These are phyloP conservation scores for Ballota nigra DNA, from an alignment of 257 asterid genomes.

Conservation along the genomic window DNA sequence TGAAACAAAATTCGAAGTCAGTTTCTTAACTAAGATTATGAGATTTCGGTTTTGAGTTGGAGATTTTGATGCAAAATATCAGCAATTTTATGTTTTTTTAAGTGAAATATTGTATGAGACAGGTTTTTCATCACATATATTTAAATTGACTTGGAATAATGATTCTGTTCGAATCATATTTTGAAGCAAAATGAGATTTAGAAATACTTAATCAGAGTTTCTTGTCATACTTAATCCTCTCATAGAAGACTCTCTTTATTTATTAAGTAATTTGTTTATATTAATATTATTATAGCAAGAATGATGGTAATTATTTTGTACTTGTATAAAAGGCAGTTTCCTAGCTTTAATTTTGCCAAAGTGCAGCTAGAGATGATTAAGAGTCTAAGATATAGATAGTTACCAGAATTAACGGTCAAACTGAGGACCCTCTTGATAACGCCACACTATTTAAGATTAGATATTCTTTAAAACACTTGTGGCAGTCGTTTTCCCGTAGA, in stretches of 20 bases:
- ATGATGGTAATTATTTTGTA: background rate
- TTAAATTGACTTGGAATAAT: too few species aligned
- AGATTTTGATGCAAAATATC: background rate
- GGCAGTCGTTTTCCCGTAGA: constrained; percentile 29
- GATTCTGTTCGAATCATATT: too few species aligned
- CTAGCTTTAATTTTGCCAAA: background rate
- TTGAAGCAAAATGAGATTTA: too few species aligned
- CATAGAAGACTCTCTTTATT: too few species aligned
- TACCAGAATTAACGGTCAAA: constrained; percentile 33
- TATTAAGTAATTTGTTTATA: background rate
- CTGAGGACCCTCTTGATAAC: background rate
- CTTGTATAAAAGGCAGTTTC: background rate
- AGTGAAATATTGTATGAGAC: too few species aligned
- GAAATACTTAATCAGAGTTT: too few species aligned
- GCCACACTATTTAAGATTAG: background rate
- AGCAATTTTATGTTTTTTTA: background rate
- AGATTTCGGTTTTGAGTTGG: background rate
- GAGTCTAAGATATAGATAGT: background rate
- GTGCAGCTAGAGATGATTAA: background rate
- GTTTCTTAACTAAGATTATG: too few species aligned
- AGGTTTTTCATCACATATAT: too few species aligned
- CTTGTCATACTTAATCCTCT: too few species aligned
- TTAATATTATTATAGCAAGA: background rate
- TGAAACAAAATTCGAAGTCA: background rate
- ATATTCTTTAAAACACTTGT: background rate